Conservation (phyloP, 1,139 yeast species). For the Kazachstania sp. region DNA sequence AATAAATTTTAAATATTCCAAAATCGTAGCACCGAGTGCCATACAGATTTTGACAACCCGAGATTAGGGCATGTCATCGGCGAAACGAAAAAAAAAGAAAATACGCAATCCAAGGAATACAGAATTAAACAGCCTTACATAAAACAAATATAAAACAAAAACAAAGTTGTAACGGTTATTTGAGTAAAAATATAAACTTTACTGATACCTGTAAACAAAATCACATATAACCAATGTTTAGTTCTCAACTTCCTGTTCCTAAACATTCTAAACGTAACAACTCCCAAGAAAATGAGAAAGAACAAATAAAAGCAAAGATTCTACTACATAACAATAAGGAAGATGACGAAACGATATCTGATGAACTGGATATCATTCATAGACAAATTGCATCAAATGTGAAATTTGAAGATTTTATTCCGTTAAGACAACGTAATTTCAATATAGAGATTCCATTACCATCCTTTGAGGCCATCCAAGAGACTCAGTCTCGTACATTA, state of each 20-base stretch:
- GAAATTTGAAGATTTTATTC: slow-evolving; percentile 37
- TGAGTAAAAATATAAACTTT: no score
- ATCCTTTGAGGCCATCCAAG: slow-evolving; percentile 34
- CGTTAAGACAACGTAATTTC: slow-evolving; percentile 38
- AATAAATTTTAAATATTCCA: no score
- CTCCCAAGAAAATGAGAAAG: neutral
- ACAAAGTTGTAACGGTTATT: no score
- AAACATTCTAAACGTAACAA: slow-evolving; percentile 6
- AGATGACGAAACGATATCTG: neutral
- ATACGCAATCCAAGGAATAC: no score
- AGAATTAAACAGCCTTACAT: no score
- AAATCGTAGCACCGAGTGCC: no score
- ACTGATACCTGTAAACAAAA: no score
- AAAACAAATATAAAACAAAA: no score
- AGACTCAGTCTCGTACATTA: slow-evolving; percentile 39
- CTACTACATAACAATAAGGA: neutral
- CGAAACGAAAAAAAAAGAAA: no score
- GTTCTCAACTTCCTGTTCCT: slow-evolving; percentile 24
- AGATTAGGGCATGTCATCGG: no score
- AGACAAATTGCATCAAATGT: slow-evolving; percentile 7
- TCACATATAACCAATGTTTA: no score
- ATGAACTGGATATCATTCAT: neutral
- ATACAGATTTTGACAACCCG: no score
- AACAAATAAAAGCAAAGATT: neutral
- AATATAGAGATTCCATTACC: slow-evolving; percentile 35